Evolutionary conservation across 148 eudicot genomes (phyloP), one percentile per base, ranked within the genome.

Genomic region (Silene latifolia): DNA sequence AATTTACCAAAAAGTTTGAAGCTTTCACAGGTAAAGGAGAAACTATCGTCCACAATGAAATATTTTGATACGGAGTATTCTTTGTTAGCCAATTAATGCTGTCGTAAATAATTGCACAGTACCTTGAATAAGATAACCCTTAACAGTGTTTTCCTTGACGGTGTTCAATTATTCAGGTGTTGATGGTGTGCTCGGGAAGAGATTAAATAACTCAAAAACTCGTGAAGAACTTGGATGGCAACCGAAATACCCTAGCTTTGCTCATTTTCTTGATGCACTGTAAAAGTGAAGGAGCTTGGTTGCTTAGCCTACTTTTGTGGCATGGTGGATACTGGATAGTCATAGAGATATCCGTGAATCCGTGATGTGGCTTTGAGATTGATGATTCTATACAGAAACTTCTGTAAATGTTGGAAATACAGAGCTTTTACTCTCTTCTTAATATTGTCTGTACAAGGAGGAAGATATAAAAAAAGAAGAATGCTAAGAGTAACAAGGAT

Each of bases 221-320:
- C 84, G 87, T 1, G 76, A 84, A 46, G 90, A 86, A 80, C 57
- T 88, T 47, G 87, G 84, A 71, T 91, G 98, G 96, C 88, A 91
- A 71, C 97, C 97, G 20, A 91, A 87, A 77, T 86, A 91, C 71
- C 82, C 81, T 44, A 91, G 96, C 87, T 90, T 89, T 68, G 86
- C 96, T 51, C 83, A 88, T 54, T 94, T 87, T 75, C 87, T 94
- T 29, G 90, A 84, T 62, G 47, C 60, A 65, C n/a, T 84, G 64
- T 78, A 47, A 74, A 44, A 23, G 18, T 63, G 53, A 39, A 13
- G 3, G 56, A 51, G 56, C 17, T 12, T 12, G 56, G 0, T 14
- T 51, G 56, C 18, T 51, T 51, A 51, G 56, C 56, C 0, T 51
- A 51, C 56, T 51, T 51, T 4, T 51, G 56, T 3, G 9, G 8